Evolutionary conservation across 2,329 filamentous ascomycete species (phyloP).

Genomic region (Curvularia eragrostidis): DNA sequence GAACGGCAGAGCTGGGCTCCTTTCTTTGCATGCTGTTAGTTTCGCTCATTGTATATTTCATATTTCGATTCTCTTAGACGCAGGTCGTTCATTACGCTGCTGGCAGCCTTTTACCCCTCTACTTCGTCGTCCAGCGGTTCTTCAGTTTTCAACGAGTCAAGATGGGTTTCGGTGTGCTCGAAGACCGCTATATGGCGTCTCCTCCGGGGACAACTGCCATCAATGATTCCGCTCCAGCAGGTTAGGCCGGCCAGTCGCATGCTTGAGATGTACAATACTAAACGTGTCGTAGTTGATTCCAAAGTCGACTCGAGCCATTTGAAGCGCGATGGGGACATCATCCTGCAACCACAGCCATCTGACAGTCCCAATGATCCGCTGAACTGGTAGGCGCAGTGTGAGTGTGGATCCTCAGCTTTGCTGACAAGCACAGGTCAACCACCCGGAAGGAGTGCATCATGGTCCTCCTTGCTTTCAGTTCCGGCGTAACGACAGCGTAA

Average conservation of each 20-base stretch:
- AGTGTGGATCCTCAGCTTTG: background rate
- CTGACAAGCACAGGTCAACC: constrained; percentile 13
- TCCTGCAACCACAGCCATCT: constrained; percentile 88
- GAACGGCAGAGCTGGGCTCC: constrained; percentile 17
- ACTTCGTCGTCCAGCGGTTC: no score
- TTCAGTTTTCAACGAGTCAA: constrained; percentile 17
- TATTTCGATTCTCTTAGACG: background rate
- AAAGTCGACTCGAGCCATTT: constrained; percentile 31
- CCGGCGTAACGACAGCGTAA: constrained; percentile 43
- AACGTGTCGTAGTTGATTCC: constrained; percentile 18
- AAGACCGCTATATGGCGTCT: constrained; percentile 39
- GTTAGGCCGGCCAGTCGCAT: constrained; percentile 4
- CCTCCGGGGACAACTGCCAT: constrained; percentile 44
- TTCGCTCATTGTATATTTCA: background rate
- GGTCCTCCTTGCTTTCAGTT: constrained; percentile 44
- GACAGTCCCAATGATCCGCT: constrained; percentile 91
- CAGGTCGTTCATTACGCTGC: constrained; percentile 26
- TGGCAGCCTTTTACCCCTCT: constrained; percentile 28
- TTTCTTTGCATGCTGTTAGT: background rate
- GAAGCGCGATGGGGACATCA: constrained; percentile 66
- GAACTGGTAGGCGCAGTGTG: constrained; percentile 40
- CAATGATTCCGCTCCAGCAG: constrained; percentile 19
- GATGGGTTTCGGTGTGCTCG: constrained; percentile 43
- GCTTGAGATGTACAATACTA: background rate
- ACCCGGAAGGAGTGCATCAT: constrained; percentile 44